Evolutionary conservation across 306 rosid species (phyloP), one percentile per base, ranked within the genome.

Genomic region (Trichosanthes truncata): DNA sequence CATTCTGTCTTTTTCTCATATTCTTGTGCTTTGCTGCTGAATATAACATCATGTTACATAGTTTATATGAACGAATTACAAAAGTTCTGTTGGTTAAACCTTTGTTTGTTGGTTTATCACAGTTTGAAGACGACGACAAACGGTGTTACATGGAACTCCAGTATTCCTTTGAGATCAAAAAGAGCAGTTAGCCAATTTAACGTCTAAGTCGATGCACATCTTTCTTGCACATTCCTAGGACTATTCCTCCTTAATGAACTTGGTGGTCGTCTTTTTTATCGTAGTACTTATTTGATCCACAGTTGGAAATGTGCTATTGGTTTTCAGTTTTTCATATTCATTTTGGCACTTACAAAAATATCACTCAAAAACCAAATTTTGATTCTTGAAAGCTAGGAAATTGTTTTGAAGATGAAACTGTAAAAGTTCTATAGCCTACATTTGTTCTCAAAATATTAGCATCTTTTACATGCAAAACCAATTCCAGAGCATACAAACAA

Each of bases 81-180:
- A 12, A 11, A 21, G 6, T 18, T 0, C 74, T 20, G 18, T 38
- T 66, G 56, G 56, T 68, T 68, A 68, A 68, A 68, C 52, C 52
- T 38, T 68, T 4, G 6, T 48, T 74, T 49, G 61, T 49, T 49
- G 40, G 13, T 74, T 74, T 15, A 9, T 18, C 26, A 40, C 84
- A 89, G 92, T 89, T 89, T 25, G 89, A 87, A 85, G 92, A 89
- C 41, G 92, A 89, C 73, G 92, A 89, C 77, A 80, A 66, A 79
- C 85, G 89, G 85, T 80, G 90, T 73, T 82, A 87, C 78, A 69
- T 89, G 87, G 90, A 86, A 75, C 87, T 89, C 14, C 61, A 78
- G 33, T 89, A 89, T 66, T 61, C 83, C 6, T 89, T 89, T 14
- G 90, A 87, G 87, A 89, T 89, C 17, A 85, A 87, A 59, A 85